These are phyloP conservation scores for Flaveria ramosissima DNA, from an alignment of 129 eudicot genomes.

Conservation along the genomic window DNA sequence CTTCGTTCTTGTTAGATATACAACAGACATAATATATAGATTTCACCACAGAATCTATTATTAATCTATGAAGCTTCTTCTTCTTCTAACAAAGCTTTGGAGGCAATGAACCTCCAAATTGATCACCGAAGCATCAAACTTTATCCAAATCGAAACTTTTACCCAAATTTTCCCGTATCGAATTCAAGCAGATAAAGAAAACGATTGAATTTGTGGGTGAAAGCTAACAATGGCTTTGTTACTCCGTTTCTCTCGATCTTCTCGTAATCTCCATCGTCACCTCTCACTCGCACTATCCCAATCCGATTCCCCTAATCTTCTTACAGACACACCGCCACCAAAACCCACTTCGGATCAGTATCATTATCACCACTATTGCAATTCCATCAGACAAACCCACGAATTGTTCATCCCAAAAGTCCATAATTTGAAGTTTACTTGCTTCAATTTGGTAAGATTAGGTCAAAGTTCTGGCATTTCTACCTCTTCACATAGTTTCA, in stretches of 20 bases:
- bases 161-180: too few species aligned
- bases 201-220: too few species aligned
- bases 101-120: too few species aligned
- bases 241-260: constrained; percentile 41
- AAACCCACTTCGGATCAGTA: constrained; percentile 23
- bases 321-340: constrained; percentile 1
- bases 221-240: constrained; percentile 34
- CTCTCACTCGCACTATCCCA: constrained; percentile 27
- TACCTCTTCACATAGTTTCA: constrained; percentile 24
- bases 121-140: too few species aligned
- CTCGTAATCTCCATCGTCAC: constrained; percentile 26
- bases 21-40: too few species aligned
- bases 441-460: constrained; percentile 17
- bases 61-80: too few species aligned
- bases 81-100: too few species aligned
- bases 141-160: too few species aligned
- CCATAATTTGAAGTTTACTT: constrained; percentile 21
- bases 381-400: background rate
- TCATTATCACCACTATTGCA: background rate
- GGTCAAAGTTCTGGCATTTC: constrained; percentile 42
- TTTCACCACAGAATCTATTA: too few species aligned
- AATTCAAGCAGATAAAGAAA: too few species aligned
- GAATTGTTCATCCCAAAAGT: constrained; percentile 9
- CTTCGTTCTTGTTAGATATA: too few species aligned
- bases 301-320: constrained; percentile 28